Conservation (phyloP, 2,329 filamentous ascomycete species). For the Aspergillus ochraceoroseus region DNA sequence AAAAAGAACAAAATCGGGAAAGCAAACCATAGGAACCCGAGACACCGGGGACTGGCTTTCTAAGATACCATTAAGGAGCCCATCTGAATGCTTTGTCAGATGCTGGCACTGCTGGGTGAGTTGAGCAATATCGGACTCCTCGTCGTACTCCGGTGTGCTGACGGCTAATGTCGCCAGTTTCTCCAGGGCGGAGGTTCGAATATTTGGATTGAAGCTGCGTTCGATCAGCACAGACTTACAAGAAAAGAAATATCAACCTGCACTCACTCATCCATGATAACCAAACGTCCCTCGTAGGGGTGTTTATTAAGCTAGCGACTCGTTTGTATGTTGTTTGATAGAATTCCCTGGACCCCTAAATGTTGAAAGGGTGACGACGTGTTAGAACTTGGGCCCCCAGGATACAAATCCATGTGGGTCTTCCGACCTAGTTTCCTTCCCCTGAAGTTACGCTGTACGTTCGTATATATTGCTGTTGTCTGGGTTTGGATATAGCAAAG, state of each 20-base stretch:
- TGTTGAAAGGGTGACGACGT: no score
- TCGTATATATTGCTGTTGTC: no score
- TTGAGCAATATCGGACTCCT: conserved; percentile 35
- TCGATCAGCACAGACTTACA: conserved; percentile 13
- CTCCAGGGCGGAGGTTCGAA: conserved; percentile 42
- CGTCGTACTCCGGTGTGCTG: conserved; percentile 27
- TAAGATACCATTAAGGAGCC: conserved; percentile 36
- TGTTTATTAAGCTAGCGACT: not conserved
- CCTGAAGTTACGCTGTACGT: no score
- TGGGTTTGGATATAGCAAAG: no score
- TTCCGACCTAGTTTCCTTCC: no score
- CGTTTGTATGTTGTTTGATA: not conserved
- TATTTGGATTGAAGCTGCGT: conserved; percentile 30
- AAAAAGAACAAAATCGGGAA: not conserved
- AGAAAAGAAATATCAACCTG: not conserved
- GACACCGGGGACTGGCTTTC: conserved; percentile 37
- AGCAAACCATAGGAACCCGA: conserved; percentile 39
- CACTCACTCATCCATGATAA: conserved; percentile 34
- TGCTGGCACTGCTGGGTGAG: conserved; percentile 32
- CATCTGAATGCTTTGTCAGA: conserved; percentile 24
- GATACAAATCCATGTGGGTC: no score
- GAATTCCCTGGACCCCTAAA: not conserved
- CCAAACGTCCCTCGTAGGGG: not conserved
- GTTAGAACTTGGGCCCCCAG: no score
- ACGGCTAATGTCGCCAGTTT: conserved; percentile 43